A percentile compares a stretch with the other conserved stretches of the same genome.
phyloP scores from a whole-genome alignment of 2,329 filamentous ascomycete species.

The Harringtonia lauricola region DNA sequence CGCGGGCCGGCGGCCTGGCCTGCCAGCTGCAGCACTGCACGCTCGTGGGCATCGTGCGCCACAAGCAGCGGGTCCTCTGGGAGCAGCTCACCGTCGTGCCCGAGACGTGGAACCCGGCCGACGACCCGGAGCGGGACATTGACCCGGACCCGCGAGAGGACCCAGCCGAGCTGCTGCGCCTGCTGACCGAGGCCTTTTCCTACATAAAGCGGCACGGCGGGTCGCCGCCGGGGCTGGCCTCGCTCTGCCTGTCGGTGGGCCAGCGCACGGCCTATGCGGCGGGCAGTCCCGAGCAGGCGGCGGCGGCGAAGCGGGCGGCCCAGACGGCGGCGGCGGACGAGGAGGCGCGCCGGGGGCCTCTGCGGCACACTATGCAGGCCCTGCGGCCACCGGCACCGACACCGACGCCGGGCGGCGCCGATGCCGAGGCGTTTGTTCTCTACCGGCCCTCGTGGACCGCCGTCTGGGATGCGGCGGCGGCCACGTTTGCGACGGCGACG shows the following conservation, averaged over 20 bases:
- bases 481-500: constrained; percentile 1
- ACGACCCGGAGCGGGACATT: constrained; percentile 1
- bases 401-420: too few species aligned
- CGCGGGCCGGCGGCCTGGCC: background rate
- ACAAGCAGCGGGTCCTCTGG: background rate
- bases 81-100: background rate
- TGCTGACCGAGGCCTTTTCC: constrained; percentile 1
- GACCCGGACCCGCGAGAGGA: background rate
- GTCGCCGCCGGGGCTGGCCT: background rate
- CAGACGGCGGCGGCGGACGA: too few species aligned
- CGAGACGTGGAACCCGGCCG: background rate
- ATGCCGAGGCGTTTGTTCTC: too few species aligned
- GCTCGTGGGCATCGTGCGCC: constrained; percentile 1
- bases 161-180: background rate
- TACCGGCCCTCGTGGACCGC: constrained; percentile 1
- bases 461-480: background rate
- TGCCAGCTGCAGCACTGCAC: constrained; percentile 1
- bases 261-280: background rate
- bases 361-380: too few species aligned
- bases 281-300: background rate
- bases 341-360: too few species aligned
- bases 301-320: too few species aligned
- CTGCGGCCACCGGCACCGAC: too few species aligned
- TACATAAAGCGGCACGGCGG: background rate
- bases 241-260: background rate